phyloP scores from a whole-genome alignment of 140 eudicot species.

The Flaveria floridana region DNA sequence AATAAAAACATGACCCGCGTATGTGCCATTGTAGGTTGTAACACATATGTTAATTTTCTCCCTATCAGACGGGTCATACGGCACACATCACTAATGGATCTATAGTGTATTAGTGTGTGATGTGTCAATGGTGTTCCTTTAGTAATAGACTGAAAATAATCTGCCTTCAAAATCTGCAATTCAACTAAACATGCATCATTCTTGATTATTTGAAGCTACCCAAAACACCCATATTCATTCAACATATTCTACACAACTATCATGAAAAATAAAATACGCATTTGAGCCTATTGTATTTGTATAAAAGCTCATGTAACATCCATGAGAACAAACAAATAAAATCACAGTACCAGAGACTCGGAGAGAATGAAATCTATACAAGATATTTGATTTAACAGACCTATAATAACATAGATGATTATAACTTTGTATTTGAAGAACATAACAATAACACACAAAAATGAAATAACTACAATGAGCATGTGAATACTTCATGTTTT shows the following conservation, averaged over 20 bases:
- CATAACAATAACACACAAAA: slow-evolving; percentile 15
- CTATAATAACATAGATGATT: slow-evolving; percentile 34
- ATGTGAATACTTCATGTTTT: slow-evolving; percentile 2
- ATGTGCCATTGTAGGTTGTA: too few relatives aligned
- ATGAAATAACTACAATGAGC: slow-evolving; percentile 32
- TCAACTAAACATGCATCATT: background rate
- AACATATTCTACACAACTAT: background rate
- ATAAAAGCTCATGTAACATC: slow-evolving; percentile 23
- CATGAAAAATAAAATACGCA: slow-evolving; percentile 10
- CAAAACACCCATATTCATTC: background rate
- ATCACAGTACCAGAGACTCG: slow-evolving; percentile 10
- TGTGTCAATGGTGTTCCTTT: too few relatives aligned
- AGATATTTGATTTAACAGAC: slow-evolving; percentile 16
- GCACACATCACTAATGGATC: too few relatives aligned
- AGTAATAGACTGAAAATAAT: background rate
- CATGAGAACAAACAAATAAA: slow-evolving; percentile 24
- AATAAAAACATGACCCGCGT: too few relatives aligned
- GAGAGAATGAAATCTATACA: slow-evolving; percentile 38
- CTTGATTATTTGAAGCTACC: background rate
- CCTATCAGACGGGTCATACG: too few relatives aligned
- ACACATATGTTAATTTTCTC: too few relatives aligned
- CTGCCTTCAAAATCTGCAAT: slow-evolving; percentile 13
- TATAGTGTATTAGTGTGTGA: too few relatives aligned
- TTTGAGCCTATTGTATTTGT: slow-evolving; percentile 24
- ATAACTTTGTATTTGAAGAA: slow-evolving; percentile 24